Evolutionary conservation across 495 filamentous ascomycete species (phyloP), one percentile per base, ranked within the genome.

Genomic region (Xylaria flabelliformis): DNA sequence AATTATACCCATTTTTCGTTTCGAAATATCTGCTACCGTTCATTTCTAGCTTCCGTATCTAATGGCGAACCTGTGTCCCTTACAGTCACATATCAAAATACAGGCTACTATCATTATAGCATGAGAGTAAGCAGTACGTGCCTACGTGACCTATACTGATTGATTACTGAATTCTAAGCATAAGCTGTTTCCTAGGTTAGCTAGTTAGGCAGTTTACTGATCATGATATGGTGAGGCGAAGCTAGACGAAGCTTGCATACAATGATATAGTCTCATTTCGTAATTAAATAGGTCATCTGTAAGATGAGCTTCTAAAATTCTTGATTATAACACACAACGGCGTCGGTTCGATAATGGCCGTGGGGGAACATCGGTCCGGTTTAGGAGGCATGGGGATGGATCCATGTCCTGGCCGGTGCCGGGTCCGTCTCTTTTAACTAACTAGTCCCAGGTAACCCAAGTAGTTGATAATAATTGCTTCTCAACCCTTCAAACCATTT

Each of bases 1-100:
- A 48, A 70, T 62, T 70, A 70, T 63, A 70, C 68, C 68, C 68
- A 41, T 51, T 70, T 70, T 70, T 70, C 15, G 24, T 50, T 44
- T 51, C 19, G 4, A 29, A 51, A 5, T 13, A 10, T 29, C 21
- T 8, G 34, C 34, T 36, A 5, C 4, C 51, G 21, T 3, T 7
- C 48, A 24, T 51, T 51, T 51, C 19, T 24, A 5, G 0, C 1
- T 17, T 51, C 5, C 48, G 21, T 51, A 12, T 2, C 26, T 29
- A 29, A 29, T 36, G 34, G 48, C 7, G 48, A 13, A 53, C 21
- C 21, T 26, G 21, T 4, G 3, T 51, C 10, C n/a, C 17, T 10
- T 0, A 4, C 2, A 51, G 3, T 12, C n/a, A 24, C 8, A n/a
- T 51, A 1, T 3, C 24, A 24, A 51, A 19, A 21, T 1, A 24